Base-by-base conservation (phyloP, 2,329 filamentous ascomycete genomes). In the Fusarium keratoplasticum region DNA sequence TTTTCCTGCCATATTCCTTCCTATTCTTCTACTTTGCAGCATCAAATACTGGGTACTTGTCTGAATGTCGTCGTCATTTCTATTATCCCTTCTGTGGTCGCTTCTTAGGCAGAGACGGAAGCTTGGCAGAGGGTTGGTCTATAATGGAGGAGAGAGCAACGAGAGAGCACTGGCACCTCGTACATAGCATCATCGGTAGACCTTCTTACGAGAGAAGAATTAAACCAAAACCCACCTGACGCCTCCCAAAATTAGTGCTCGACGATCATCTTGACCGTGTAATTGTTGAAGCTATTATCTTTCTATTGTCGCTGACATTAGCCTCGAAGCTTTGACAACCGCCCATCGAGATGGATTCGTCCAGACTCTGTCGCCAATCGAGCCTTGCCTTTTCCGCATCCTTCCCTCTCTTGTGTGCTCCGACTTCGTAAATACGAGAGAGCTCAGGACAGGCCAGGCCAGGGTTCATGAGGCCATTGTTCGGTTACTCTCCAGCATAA, bases 121-220 rank as follows among this genome's bases (percentile, higher is more conserved):
- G 47, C 27, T 31, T 52, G 16, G 18, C 18, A 52, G 18, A 52
- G 18, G 27, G 47, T 47, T 11, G 47, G 27, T 52, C 27, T 52
- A 52, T 52, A 52, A 52, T 52, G 47, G 27, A 40, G 55, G 20
- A 36, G 55, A 38, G 33, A 58, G 31, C 54, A 33, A 36, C 14
- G 55, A 57, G 54, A 57, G 54, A 31, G 50, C 22, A 58, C 14
- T 38, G 54, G 54, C 54, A 22, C 20, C 62, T 67, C 66, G 33
- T 72, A 66, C 68, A 69, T 69, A 65, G 57, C 40, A 54, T 36
- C 40, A 44, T 29, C 61, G 22, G 54, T 72, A 74, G 68, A 74
- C 62, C 27, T 62, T 52, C 38, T 52, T 62, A 57, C 33, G 27
- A 59, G 38, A 61, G 55, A 61, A 71, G 38, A 44, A 64, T 29